These are phyloP conservation scores for Helotiales sp. DNA, from an alignment of 2,329 filamentous ascomycete species.

Conservation along the genomic window DNA sequence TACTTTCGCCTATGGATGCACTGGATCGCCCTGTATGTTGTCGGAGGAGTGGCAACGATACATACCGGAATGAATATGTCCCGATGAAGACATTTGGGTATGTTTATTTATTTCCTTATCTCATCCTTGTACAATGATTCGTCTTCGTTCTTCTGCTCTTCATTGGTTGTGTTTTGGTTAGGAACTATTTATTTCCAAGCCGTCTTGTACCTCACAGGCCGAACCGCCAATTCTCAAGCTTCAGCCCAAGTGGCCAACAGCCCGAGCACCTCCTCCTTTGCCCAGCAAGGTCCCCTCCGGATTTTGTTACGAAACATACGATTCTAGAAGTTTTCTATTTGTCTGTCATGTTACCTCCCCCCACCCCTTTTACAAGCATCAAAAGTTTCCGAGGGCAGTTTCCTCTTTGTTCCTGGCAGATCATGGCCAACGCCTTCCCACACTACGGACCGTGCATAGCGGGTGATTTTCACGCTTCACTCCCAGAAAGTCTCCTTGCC, in stretches of 20 bases:
- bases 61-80: neutral
- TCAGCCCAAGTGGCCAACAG: neutral
- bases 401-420: neutral
- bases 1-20: conserved; percentile 2
- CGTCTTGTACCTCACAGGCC: neutral
- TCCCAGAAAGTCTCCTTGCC: conserved; percentile 1
- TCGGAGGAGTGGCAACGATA: neutral
- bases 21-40: neutral
- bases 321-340: neutral
- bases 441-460: neutral
- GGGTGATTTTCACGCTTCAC: conserved; percentile 5
- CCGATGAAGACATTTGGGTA: neutral
- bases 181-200: neutral
- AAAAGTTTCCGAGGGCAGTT: neutral
- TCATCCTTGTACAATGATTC: too few species aligned
- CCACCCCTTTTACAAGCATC: neutral
- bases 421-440: neutral
- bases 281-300: too few species aligned
- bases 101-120: neutral
- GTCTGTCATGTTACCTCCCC: neutral
- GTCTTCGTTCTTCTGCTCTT: too few species aligned
- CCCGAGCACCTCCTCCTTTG: too few species aligned
- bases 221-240: neutral
- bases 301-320: too few species aligned
- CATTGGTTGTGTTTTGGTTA: neutral